Evolutionary conservation across 768 basidiomycete genomes (phyloP).

Genomic region (Boletus rubroflammeus): DNA sequence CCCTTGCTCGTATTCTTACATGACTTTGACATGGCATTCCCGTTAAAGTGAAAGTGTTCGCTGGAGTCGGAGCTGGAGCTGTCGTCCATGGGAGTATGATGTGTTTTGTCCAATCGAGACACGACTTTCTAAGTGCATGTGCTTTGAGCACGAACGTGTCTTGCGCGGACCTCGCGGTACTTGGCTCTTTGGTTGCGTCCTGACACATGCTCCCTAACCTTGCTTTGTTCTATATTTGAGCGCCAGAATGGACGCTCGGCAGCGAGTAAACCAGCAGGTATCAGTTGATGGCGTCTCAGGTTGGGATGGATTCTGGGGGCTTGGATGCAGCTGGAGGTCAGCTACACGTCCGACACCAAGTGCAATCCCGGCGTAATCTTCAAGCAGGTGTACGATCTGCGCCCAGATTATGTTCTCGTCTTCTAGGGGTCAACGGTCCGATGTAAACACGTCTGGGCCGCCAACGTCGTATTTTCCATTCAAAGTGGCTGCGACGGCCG

Average conservation of each 20-base stretch:
- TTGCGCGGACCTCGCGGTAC: background rate
- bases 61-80: too few relatives aligned
- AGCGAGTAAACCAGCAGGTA: background rate
- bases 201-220: background rate
- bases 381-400: background rate
- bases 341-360: background rate
- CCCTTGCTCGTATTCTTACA: too few relatives aligned
- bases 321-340: background rate
- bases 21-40: background rate
- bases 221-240: background rate
- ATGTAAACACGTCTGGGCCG: background rate
- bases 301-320: background rate
- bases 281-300: background rate
- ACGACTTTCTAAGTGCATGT: background rate
- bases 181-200: background rate
- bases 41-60: background rate
- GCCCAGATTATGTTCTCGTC: background rate
- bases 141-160: slow-evolving; percentile 9
- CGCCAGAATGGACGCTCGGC: background rate
- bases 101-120: background rate
- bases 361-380: background rate
- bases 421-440: too few relatives aligned
- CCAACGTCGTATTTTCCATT: background rate
- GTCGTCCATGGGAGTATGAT: background rate
- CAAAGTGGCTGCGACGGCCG: background rate